Evolutionary conservation across 1,139 yeast species (phyloP), one percentile per base, ranked within the genome.

Genomic region (Yamadazyma sp.): DNA sequence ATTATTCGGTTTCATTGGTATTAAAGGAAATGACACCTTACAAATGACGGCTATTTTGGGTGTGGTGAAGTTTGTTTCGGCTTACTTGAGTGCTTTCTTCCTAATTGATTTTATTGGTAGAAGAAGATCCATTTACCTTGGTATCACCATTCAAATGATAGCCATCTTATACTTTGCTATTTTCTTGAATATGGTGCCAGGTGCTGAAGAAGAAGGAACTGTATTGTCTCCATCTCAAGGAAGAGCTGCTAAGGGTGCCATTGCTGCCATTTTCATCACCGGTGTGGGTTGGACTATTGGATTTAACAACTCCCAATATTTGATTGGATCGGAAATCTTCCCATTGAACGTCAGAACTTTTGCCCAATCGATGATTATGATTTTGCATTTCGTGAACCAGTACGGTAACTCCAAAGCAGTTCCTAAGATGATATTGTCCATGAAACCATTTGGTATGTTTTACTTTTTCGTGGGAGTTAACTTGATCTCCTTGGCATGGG

Each of bases 221-320:
- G 46, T 24, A 1, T 54, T 72, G 44, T 54, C 64, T 4, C 45
- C 58, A 0, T 54, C 70, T 2, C 57, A 68, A 44, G 39, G 48
- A 7, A 48, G 56, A 10, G 80, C 80, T 4, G 64, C 77, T 30
- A 59, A 63, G 37, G 79, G 67, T 39, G 82, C 83, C 1, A 57
- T 77, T 45, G 79, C 81, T 2, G 68, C 78, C 33, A 57, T 80
- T 33, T 78, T 67, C 54, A 48, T 78, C 31, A 63, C 73, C 29
- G 85, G 84, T 42, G 59, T 69, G 9, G 84, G 82, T 25, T 80
- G 85, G 85, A 73, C 80, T 13, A 56, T 78, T 60, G 85, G 85
- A 8, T 80, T 76, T 68, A 80, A 80, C 58, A 62, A 77, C 3
- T 62, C 78, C 40, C 85, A 79, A 54, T 80, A 78, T 50, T 65